Percentiles rank a stretch among this genome's conserved stretches.
phyloP scores from a whole-genome alignment of 2,329 filamentous ascomycete species.

The Xylaria polymorpha region DNA sequence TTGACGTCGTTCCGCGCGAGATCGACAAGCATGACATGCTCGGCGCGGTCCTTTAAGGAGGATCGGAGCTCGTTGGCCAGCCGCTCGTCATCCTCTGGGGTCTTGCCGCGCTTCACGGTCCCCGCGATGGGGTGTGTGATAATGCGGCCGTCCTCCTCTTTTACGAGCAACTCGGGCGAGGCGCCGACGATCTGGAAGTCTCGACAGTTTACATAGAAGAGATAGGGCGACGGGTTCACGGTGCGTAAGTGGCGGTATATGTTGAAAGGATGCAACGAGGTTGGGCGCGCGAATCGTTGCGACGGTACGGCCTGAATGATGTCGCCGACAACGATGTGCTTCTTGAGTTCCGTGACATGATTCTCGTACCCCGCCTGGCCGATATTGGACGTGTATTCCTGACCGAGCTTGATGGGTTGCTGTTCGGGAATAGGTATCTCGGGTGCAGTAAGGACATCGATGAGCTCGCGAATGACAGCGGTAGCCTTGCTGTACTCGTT shows the following conservation, averaged over 20 bases:
- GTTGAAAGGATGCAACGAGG: conserved; percentile 94
- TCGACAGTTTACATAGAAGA: conserved; percentile 93
- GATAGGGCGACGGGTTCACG: conserved; percentile 97
- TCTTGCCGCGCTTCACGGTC: conserved; percentile 88
- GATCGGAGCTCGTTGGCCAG: conserved; percentile 81
- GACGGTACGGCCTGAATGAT: conserved; percentile 98
- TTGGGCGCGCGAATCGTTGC: conserved; percentile 90
- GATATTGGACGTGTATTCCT: conserved; percentile 92
- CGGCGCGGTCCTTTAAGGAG: conserved; percentile 90
- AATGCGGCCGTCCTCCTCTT: conserved; percentile 85
- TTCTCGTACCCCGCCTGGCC: conserved; percentile 87
- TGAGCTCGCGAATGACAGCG: conserved; percentile 71
- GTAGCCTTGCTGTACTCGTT: conserved; percentile 77
- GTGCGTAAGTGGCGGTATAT: conserved; percentile 95
- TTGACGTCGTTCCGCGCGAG: conserved; percentile 97
- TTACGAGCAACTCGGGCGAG: conserved; percentile 93
- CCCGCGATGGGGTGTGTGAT: conserved; percentile 98
- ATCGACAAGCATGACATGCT: conserved; percentile 98
- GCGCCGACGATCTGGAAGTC: conserved; percentile 96
- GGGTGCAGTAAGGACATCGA: conserved; percentile 77
- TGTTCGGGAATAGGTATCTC: conserved; percentile 84
- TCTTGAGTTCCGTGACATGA: conserved; percentile 88
- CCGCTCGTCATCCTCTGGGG: conserved; percentile 80
- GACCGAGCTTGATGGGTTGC: conserved; percentile 74
- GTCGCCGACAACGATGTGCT: conserved; percentile 90